Base-by-base conservation (phyloP, 345 rosid genomes). In the Populus deltoides region DNA sequence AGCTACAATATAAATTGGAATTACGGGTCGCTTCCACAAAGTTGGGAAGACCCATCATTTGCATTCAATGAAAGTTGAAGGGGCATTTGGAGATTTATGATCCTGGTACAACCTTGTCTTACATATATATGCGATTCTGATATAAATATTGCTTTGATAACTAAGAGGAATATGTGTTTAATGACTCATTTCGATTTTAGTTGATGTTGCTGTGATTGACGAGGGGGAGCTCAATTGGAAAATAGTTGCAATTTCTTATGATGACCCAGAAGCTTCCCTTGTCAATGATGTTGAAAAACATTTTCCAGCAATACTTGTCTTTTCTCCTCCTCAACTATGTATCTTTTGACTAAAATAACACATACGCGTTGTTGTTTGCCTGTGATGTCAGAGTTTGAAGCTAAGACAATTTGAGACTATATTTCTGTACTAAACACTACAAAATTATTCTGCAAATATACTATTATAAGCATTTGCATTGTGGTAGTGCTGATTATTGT, bases 181-280 rank as follows among this genome's bases (percentile, higher is more conserved):
- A 47, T 47, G 17, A 47, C 5, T 15, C 4, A 0, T 47, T 47
- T 47, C 47, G 75, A 36, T 66, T 78, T 70, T 71, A 93, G 98
- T 93, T 87, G 99, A 95, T 85, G 92, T 92, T 78, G 92, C 98
- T 62, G 92, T 96, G 98, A 88, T 91, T 82, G 97, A 96, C 77
- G 99, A 96, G 79, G 99, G 98, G 71, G 97, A 93, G 81, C 91
- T 96, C 72, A 97, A 93, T 86, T 92, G 98, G 98, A 96, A 96
- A 85, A 90, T 96, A 63, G 92, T 96, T 79, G 93, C 93, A 39
- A 90, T 93, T 79, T 92, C 98, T 43, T 70, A 93, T 85, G 98
- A 92, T 86, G 98, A 93, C 77, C 94, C 98, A 71, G 88, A 85
- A 81, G 98, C 99, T 86, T 86, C 94, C 79, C 93, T 91, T 82